Evolutionary conservation across 2,329 filamentous ascomycete genomes (phyloP), one percentile per base, ranked within the genome.

Genomic region (Sporothrix pseudoabietina): DNA sequence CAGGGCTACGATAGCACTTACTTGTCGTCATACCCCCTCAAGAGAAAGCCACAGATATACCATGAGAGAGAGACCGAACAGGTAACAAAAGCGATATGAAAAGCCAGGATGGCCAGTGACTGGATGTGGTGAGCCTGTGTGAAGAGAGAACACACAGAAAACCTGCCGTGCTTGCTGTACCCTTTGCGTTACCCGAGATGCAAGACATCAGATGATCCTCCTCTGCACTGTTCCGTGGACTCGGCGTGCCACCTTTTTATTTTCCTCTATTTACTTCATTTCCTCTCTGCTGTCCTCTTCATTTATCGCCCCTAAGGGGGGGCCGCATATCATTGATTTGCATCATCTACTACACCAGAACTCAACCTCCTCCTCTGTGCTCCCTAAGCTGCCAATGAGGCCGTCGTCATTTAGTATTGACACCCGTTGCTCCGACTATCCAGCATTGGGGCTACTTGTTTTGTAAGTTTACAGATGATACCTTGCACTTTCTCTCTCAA

Each of bases 151-250:
- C 35, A 44, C 26, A 69, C 26, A 63, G 30, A 39, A 39, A 39
- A 2, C 32, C 47, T 69, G 8, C 41, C n/a, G 44, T 54, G n/a
- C 14, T 52, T 6, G 12, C 41, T 19, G 12, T 14, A 4, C 39
- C 69, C 54, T 57, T 71, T 30, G 71, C 57, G 22, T 19, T 10
- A 59, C 71, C 22, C 49, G 49, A 68, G 32, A 66, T 32, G 71
- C 71, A 72, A 72, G 61, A 72, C 71, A 72, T 59, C 39, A 59
- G 61, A 72, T 72, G 63, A 61, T 32, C 63, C 63, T 68, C 41
- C 52, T 30, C 41, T 68, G 63, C 44, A 68, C 41, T 12, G 32
- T 22, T 16, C 44, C 41, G 63, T 9, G 44, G n/a, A 14, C 14
- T 39, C 63, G 52, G 71, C 52, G n/a, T 68, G 61, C 71, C 22